Conservation (phyloP, 2,329 filamentous ascomycete species). For the Tolypocladium ophioglossoides region DNA sequence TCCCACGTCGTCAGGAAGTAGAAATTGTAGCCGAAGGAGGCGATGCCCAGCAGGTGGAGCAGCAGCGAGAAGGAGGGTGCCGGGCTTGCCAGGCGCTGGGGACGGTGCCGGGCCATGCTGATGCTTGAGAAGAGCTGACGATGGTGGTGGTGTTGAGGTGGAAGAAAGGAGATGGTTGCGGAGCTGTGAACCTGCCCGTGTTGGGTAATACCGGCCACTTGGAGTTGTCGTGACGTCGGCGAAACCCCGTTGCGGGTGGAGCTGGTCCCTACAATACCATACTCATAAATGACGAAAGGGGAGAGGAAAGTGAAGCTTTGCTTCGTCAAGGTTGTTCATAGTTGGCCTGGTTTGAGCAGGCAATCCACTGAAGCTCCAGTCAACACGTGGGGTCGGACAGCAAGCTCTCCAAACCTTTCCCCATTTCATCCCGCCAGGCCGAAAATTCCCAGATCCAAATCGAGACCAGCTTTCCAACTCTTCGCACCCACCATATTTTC, state of each 20-base stretch:
- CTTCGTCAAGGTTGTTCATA: too few relatives aligned
- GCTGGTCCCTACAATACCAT: too few relatives aligned
- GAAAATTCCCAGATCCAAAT: background rate
- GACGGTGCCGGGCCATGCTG: slow-evolving; percentile 41
- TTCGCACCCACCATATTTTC: background rate
- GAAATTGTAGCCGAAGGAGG: slow-evolving; percentile 44
- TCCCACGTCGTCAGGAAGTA: slow-evolving; percentile 39
- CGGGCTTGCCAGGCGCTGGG: slow-evolving; percentile 57
- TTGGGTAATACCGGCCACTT: background rate
- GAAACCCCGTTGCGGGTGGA: background rate
- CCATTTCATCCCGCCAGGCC: background rate
- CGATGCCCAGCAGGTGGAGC: slow-evolving; percentile 45
- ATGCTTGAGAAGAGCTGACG: background rate
- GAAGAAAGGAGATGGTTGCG: background rate
- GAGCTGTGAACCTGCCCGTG: background rate
- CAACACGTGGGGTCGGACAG: background rate
- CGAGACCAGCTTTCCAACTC: background rate
- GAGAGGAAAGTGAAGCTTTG: background rate
- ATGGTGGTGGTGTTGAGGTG: background rate
- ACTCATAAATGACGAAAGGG: too few relatives aligned
- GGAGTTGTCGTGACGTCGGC: background rate
- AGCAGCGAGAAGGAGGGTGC: slow-evolving; percentile 51
- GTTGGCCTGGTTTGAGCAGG: too few relatives aligned
- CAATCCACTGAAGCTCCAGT: background rate
- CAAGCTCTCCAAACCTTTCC: background rate